Conservation (phyloP, 2,329 filamentous ascomycete genomes). For the Fusarium sterilihyphosum region DNA sequence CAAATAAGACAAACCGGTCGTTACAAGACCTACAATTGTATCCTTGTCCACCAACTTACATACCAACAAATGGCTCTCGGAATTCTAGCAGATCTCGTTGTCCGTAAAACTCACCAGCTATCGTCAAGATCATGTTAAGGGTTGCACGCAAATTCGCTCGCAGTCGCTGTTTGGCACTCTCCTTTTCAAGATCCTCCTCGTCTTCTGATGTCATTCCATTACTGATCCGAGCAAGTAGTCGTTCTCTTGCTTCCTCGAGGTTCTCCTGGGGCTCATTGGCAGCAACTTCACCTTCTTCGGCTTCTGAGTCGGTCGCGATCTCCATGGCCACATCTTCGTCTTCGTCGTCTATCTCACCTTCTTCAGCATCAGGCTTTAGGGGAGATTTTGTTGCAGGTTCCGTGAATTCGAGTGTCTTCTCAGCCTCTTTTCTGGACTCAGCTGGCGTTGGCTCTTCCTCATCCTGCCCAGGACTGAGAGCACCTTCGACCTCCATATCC, state of each 20-base stretch:
- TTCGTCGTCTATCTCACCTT: conserved; percentile 43
- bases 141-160: conserved; percentile 71
- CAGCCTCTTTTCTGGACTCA: conserved; percentile 11
- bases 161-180: conserved; percentile 46
- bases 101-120: conserved; percentile 89
- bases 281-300: conserved; percentile 51
- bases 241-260: conserved; percentile 60
- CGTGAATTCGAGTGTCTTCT: background rate
- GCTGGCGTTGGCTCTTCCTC: conserved; percentile 15
- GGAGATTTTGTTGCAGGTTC: background rate
- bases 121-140: conserved; percentile 89
- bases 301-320: conserved; percentile 47
- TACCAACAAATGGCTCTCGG: conserved; percentile 67
- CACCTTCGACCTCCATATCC: conserved; percentile 44
- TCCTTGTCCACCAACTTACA: conserved; percentile 44
- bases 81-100: conserved; percentile 86
- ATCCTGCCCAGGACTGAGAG: conserved; percentile 30
- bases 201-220: conserved; percentile 28
- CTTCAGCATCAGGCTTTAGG: conserved; percentile 31
- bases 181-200: conserved; percentile 44
- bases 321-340: conserved; percentile 56
- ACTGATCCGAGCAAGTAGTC: conserved; percentile 59
- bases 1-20: conserved; percentile 26
- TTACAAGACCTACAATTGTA: conserved; percentile 14
- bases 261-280: conserved; percentile 44